These are phyloP conservation scores for Rhizopogon vinicolor DNA, from an alignment of 768 basidiomycete species.

Conservation along the genomic window DNA sequence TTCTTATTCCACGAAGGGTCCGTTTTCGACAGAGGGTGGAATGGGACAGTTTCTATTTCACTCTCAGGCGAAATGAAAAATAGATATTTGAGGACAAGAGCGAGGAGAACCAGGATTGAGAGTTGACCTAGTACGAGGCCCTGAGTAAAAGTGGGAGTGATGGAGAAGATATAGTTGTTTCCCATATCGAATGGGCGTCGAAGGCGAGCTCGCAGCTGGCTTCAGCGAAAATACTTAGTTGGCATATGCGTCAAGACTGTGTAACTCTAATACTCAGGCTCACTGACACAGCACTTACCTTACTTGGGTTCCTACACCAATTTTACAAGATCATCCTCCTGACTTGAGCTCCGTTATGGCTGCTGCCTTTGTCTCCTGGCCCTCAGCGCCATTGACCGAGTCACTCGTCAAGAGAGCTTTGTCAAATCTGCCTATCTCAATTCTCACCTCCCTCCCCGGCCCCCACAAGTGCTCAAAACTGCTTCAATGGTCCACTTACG, in stretches of 20 bases:
- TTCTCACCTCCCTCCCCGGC: conserved; percentile 23
- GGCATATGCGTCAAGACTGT: not conserved
- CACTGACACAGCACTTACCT: no score
- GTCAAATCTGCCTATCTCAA: conserved; percentile 22
- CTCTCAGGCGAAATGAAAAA: conserved; percentile 79
- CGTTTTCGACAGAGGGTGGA: conserved; percentile 54
- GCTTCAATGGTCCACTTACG: conserved; percentile 87
- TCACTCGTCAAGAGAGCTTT: conserved; percentile 43
- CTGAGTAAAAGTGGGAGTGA: conserved; percentile 91
- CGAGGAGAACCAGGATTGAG: conserved; percentile 74
- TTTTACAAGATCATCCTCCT: not conserved
- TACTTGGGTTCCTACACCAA: no score
- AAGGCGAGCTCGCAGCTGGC: not conserved
- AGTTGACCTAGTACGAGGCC: conserved; percentile 91
- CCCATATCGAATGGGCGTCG: conserved; percentile 14
- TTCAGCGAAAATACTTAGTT: not conserved
- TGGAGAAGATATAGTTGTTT: conserved; percentile 59
- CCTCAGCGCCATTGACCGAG: conserved; percentile 48
- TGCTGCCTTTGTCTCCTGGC: conserved; percentile 46
- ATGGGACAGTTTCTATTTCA: conserved; percentile 50
- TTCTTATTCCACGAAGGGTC: conserved; percentile 37
- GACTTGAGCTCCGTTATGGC: not conserved
- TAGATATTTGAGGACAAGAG: conserved; percentile 87
- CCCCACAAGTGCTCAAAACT: conserved; percentile 22
- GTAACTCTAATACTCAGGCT: no score